Base-by-base conservation (phyloP, 352 stramenopile genomes). In the Globisporangium polare region DNA sequence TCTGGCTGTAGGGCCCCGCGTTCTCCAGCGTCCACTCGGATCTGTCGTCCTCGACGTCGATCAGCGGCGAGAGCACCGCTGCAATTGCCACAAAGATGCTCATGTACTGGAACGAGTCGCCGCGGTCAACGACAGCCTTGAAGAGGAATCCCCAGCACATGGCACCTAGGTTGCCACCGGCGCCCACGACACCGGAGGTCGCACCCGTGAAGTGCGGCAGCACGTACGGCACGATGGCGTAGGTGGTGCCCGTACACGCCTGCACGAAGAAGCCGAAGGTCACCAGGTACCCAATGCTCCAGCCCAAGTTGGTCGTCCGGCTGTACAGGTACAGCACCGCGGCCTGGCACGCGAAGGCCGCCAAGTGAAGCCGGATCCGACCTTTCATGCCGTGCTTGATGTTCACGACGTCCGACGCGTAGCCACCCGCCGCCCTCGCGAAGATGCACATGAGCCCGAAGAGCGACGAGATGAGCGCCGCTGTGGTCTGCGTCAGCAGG, bases 401-500 rank as follows among this genome's bases (percentile, higher is more conserved):
- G 60, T 91, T 97, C 41, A 69, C 65, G 22, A 84, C 70, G 63
- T 98, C 94, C 49, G 84, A 96, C 0, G 80, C 35, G 53, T 86
- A 89, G 35, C 91, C 92, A 29, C 94, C 90, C n/a, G 94, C 54
- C 24, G 87, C 88, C 56, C 92, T 87, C 0, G 90, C 87, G 62
- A 98, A 97, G 37, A 97, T 73, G 71, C 96, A 98, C 88, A 97
- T 97, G 66, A 96, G 84, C 5, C 92, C 92, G 63, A 98, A 98
- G 45, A 97, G 86, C 33, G 90, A 97, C 1, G 92, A 89, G 69
- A 98, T 94, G 15, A 94, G 76, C 33, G 77, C 80, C 18, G 82
- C 75, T 43, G 41, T 69, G 54, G 67, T 85, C 60, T 70, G 75
- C 24, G 75, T 73, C 52, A 72, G 68, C n/a, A 65, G 62, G 35